Conservation (phyloP, 139 green algal species). For the Picochlorum sp. region DNA sequence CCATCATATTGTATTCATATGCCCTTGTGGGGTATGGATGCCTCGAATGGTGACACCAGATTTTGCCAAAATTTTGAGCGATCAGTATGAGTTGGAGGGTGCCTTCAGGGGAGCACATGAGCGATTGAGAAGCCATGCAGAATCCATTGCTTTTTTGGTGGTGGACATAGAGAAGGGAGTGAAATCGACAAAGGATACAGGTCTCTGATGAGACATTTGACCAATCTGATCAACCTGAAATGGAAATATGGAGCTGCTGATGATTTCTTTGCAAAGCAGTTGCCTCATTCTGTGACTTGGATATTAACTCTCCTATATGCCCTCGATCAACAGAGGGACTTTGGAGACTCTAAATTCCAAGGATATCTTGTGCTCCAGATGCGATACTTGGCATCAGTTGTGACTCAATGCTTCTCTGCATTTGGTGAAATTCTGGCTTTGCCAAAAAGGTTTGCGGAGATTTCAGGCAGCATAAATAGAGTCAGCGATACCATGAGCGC, state of each 20-base stretch:
- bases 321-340: conserved; percentile 35
- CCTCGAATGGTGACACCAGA: conserved; percentile 52
- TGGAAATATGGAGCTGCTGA: conserved; percentile 63
- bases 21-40: conserved; percentile 41
- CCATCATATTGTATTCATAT: conserved; percentile 63
- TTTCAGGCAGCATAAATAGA: conserved; percentile 47
- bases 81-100: conserved; percentile 43
- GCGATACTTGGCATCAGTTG: conserved; percentile 65
- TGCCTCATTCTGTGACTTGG: conserved; percentile 75
- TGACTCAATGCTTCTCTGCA: conserved; percentile 60
- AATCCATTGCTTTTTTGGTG: conserved; percentile 65
- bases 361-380: conserved; percentile 59
- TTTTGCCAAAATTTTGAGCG: conserved; percentile 37
- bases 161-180: conserved; percentile 37
- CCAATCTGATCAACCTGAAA: conserved; percentile 20
- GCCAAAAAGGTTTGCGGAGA: conserved; percentile 59
- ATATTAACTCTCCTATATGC: conserved; percentile 62
- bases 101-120: conserved; percentile 45
- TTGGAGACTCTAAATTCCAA: conserved; percentile 28
- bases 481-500: conserved; percentile 43
- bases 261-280: conserved; percentile 73
- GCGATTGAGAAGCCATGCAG: conserved; percentile 46
- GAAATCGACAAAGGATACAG: conserved; percentile 29
- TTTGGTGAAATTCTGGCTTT: conserved; percentile 67
- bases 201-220: conserved; percentile 32